Base-by-base conservation (phyloP, 1,284 basidiomycete species). In the Gomphus bonarii region DNA sequence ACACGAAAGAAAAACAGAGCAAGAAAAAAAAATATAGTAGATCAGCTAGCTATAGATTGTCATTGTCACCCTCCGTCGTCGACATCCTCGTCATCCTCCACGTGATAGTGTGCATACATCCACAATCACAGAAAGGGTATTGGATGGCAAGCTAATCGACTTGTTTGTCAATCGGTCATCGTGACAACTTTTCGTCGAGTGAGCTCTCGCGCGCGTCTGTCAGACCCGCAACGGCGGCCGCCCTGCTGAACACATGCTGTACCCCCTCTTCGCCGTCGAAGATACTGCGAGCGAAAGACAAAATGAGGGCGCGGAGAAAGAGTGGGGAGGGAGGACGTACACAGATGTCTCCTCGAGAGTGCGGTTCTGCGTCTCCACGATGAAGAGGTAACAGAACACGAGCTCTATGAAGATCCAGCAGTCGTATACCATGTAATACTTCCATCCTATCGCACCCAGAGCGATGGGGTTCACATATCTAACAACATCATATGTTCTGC, bases 381-480 rank as follows among this genome's bases (percentile, higher is more conserved):
- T 69, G 68, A 78, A 84, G 70, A 82, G 70, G 71, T 76, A 86
- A 65, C 81, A 69, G 75, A 80, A 85, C 42, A 77, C 72, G 59
- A 75, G 65, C 71, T 88, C 83, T 66, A 80, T 79, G 30, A 70
- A 72, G 61, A 87, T 73, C 82, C 83, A 86, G 66, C 72, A 77
- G 68, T 81, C 78, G 70, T 49, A 50, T 33, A 67, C 73, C 56
- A 77, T 73, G 62, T 80, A 82, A 70, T 82, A 84, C 64, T 79
- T 85, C 87, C 87, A 89, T 48, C 67, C 70, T 54, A 87, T 70
- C 38, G 68, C 64, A 7, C 69, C 69, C 50, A 84, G 73, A 9
- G 84, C 85, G 63, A 90, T 77, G 12, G 87, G 88, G 72, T 90
- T 91, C 66, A 84, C 80, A 65, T 87, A 90, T 36, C 49, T 50